Base-by-base conservation (phyloP, 768 basidiomycete genomes). In the Boletus tylopilopsis region DNA sequence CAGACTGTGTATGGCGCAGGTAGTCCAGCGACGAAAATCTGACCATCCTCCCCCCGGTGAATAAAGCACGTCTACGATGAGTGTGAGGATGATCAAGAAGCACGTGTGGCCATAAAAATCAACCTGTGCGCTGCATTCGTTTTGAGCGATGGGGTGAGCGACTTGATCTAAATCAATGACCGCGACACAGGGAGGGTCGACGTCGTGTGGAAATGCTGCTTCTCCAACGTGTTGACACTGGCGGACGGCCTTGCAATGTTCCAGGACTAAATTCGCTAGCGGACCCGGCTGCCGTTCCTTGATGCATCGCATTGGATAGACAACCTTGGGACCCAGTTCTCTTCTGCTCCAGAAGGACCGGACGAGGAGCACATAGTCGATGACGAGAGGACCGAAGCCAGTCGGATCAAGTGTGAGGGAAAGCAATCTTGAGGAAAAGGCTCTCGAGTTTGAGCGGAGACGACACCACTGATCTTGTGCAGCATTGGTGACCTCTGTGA, bases 241-340 rank as follows among this genome's bases (percentile, higher is more conserved):
- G 2, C 9, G 10, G 11, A 12, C 4, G 7, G 18, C 27, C 46
- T 35, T 42, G n/a, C 10, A 15, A 22, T 52, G 24, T 22, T 48
- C 46, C n/a, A 48, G 18, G 4, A 52, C 11, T 15, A 52, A 19
- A n/a, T 33, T 41, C 1, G 46, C 46, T 22, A 48, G 45, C 19
- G n/a, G 45, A 1, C 46, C 51, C 9, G 46, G 48, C 18, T 41
- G 46, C 25, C 29, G 41, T 21, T 42, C 42, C 27, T 18, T 42
- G 22, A 52, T 47, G 39, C 51, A 33, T 12, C 41, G 25, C 46
- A 48, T 37, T 7, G 46, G 51, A 21, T 48, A 42, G 36, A 52
- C 41, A 12, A 45, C 5, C 13, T 50, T 37, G 18, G 42, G 49
- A 12, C 34, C 49, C 2, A 15, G 15, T 42, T 37, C 41, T 18